These are phyloP conservation scores for Ophiostoma himal-ulmi DNA, from an alignment of 2,329 filamentous ascomycete genomes.

Conservation along the genomic window DNA sequence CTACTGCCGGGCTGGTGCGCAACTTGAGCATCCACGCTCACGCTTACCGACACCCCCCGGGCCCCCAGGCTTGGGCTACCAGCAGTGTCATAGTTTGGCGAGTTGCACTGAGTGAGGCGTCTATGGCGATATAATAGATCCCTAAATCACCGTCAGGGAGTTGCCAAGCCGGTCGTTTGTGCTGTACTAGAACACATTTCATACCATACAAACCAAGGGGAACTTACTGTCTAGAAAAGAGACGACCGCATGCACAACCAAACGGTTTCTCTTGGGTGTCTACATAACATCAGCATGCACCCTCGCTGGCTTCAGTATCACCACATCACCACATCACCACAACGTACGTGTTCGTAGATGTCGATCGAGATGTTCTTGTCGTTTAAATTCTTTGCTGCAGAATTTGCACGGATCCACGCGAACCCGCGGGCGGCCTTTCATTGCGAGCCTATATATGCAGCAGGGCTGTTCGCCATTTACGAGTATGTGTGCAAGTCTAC, in stretches of 20 bases:
- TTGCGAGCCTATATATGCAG: background rate
- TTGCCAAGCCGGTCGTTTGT: background rate
- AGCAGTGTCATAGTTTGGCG: background rate
- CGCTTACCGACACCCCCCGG: background rate
- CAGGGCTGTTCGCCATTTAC: background rate
- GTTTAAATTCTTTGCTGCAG: slow-evolving; percentile 17
- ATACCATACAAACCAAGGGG: background rate
- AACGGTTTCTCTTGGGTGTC: slow-evolving; percentile 17
- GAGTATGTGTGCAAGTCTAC: background rate
- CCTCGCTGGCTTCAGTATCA: background rate
- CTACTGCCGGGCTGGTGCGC: background rate
- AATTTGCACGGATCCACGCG: slow-evolving; percentile 13
- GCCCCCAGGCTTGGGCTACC: background rate
- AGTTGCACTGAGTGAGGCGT: background rate
- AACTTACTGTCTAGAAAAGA: slow-evolving; percentile 14
- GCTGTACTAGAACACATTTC: background rate
- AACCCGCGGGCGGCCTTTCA: slow-evolving; percentile 16
- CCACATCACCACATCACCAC: background rate
- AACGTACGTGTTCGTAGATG: slow-evolving; percentile 15
- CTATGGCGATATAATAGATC: background rate
- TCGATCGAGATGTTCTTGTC: slow-evolving; percentile 14
- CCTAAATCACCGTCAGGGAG: background rate
- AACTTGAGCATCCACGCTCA: background rate
- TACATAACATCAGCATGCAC: background rate
- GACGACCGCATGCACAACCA: slow-evolving; percentile 5